Evolutionary conservation across 306 rosid genomes (phyloP), one percentile per base, ranked within the genome.

Genomic region (Medicago lupulina): DNA sequence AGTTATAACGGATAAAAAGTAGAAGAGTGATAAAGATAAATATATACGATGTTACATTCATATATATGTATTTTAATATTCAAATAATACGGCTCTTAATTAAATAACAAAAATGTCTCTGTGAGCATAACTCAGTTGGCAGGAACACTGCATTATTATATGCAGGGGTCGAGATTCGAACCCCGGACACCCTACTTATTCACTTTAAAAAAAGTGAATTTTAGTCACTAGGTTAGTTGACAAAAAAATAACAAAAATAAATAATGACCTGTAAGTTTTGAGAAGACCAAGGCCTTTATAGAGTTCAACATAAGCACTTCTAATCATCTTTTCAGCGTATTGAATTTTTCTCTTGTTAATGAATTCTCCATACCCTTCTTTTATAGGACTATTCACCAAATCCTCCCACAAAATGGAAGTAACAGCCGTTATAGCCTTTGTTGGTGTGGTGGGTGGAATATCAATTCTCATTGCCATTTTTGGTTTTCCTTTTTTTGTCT

Each of bases 251-350:
- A 44, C 6, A 21, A 21, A 21, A 66, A 8, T 25, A 18, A 66
- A 21, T 1, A 66, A 25, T 46, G 50, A 94, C 97, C 99, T 95
- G 89, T 90, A 95, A 38, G 89, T 89, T 84, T 79, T 90, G 28
- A 92, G 96, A 13, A 92, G 85, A 55, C 79, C 85, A 67, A 95
- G 96, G 40, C 85, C 92, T 85, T 82, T 90, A 67, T 92, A 95
- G 79, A 92, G 96, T 83, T 90, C 99, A 1, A 92, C 92, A 77
- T 85, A 92, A 1, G 99, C 97, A 12, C 87, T 85, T 82, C 99
- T 78, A 16, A 92, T 87, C 85, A 87, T 87, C 81, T 95, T 95
- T 72, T 95, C 91, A 44, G 96, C 93, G 67, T 81, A 82, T 60
- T 95, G 97, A 34, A 95, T 85, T 83, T 92, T 95, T 73, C 92